Evolutionary conservation across 352 stramenopile species (phyloP).

Genomic region (Phytophthora brassicae): DNA sequence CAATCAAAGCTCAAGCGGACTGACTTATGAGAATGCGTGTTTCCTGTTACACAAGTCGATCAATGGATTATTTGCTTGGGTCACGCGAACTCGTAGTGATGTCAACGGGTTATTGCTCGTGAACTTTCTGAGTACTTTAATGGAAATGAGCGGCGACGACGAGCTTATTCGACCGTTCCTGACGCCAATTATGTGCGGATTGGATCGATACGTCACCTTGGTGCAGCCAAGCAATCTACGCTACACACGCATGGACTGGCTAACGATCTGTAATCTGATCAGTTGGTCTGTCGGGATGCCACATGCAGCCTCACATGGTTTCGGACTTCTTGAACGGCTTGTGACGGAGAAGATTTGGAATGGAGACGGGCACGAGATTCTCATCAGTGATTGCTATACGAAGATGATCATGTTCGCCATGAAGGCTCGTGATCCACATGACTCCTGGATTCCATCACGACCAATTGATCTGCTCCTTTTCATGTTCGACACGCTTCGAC

Average conservation of each 20-base stretch:
- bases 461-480: conserved; percentile 55
- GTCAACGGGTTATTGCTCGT: conserved; percentile 37
- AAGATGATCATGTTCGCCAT: conserved; percentile 69
- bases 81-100: conserved; percentile 41
- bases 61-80: conserved; percentile 56
- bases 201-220: conserved; percentile 39
- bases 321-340: conserved; percentile 63
- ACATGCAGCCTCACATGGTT: conserved; percentile 55
- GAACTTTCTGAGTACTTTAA: conserved; percentile 48
- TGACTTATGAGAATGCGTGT: conserved; percentile 67
- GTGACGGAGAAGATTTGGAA: conserved; percentile 61
- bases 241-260: conserved; percentile 57
- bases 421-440: conserved; percentile 26
- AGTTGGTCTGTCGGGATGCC: conserved; percentile 48
- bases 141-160: conserved; percentile 63
- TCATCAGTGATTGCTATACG: conserved; percentile 64
- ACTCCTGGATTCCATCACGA: conserved; percentile 37
- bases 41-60: conserved; percentile 66
- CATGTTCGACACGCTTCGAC: conserved; percentile 49
- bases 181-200: conserved; percentile 57
- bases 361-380: conserved; percentile 46
- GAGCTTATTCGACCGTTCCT: conserved; percentile 66
- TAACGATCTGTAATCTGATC: conserved; percentile 64
- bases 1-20: conserved; percentile 28
- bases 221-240: conserved; percentile 33